Base-by-base conservation (phyloP, 345 rosid species). In the Eucalyptus cloeziana region DNA sequence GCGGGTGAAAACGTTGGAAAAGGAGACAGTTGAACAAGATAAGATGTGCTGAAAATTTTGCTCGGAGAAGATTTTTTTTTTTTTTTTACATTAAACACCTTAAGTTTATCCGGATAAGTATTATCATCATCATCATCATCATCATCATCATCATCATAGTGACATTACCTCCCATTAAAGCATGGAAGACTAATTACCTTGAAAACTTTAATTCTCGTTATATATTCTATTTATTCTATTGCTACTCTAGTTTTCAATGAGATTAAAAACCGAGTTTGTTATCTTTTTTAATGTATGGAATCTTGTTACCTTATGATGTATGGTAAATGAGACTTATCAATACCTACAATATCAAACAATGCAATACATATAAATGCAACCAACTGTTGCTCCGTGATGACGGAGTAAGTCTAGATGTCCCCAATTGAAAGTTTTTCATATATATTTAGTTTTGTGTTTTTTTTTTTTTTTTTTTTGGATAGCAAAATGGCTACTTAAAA, bases 361-460 rank as follows among this genome's bases (percentile, higher is more conserved):
- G 13, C 6, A 10, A 4, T 21, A 5, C 12, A 10, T 40, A 76
- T 21, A 37, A 37, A 11, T 10, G 27, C 6, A 3, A 3, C 24
- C 5, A 33, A 17, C 3, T 33, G 7, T 33, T 69, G 2, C 44
- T 69, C 21, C 17, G 8, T 4, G 24, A 69, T 7, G 2, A 17
- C 8, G 1, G 1, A 76, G 5, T 76, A 76, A 76, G 22, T 37
- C 8, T 0, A 40, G 2, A 25, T 0, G 4, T 62, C 3, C 4
- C 16, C 7, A 62, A 6, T 27, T 13, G 33, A 0, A 62, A 62
- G 1, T 1, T 62, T 13, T 62, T 62, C 4, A 3, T 13, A 62
- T 62, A 30, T 30, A 62, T 62, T 30, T 27, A 62, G 69, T 62
- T 62, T 27, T 62, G 16, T 62, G 33, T 27, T 60, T 60, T 60